Percentiles rank a stretch among this genome's conserved stretches.
phyloP scores from a whole-genome alignment of 2,329 filamentous ascomycete genomes.

The Fusarium musae region DNA sequence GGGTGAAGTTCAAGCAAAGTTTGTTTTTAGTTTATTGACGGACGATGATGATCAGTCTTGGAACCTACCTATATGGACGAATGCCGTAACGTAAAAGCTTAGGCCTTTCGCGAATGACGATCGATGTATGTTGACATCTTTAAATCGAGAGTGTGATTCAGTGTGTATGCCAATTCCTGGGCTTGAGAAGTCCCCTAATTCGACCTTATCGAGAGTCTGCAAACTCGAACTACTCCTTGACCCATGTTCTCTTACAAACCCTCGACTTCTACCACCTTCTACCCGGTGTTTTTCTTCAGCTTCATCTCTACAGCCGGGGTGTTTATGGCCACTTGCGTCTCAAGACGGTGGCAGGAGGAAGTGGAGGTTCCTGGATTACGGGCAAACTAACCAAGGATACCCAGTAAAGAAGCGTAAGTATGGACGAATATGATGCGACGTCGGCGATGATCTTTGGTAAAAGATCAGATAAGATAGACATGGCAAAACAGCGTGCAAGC shows the following conservation, averaged over 20 bases:
- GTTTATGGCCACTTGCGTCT: conserved; percentile 14
- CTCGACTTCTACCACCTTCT: background rate
- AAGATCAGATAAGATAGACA: conserved; percentile 44
- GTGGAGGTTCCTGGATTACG: conserved; percentile 24
- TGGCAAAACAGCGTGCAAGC: conserved; percentile 2
- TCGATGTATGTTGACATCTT: conserved; percentile 15
- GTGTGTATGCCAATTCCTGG: background rate
- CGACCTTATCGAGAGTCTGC: background rate
- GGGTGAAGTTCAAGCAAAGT: conserved; percentile 4
- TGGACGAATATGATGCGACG: conserved; percentile 31
- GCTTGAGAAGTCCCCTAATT: background rate
- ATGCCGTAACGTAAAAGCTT: background rate
- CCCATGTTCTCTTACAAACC: background rate
- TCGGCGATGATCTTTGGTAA: conserved; percentile 55
- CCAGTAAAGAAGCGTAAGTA: conserved; percentile 7
- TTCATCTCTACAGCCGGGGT: conserved; percentile 31
- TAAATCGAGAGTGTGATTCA: background rate
- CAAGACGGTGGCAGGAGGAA: conserved; percentile 19
- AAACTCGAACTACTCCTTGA: background rate
- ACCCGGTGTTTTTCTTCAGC: background rate
- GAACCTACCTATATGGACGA: conserved; percentile 8
- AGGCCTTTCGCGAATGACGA: background rate
- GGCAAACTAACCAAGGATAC: conserved; percentile 24
- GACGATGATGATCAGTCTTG: background rate
- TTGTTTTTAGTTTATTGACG: conserved; percentile 1